Conservation (phyloP, 441 rosid genomes). For the Biscutella laevigata region DNA sequence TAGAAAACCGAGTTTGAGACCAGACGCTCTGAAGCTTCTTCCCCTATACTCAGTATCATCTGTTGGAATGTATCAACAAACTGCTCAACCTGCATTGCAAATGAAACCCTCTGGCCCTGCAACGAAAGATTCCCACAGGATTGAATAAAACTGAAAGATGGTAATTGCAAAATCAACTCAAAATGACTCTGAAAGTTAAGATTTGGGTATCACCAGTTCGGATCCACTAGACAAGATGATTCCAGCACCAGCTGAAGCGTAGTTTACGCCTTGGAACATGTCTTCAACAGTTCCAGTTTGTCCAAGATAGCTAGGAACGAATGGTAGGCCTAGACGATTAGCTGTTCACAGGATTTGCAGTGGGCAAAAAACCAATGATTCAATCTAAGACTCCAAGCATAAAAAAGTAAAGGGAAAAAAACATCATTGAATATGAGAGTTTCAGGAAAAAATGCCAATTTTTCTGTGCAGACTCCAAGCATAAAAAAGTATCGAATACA, state of each 20-base stretch:
- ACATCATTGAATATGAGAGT: not conserved
- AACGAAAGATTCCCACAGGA: not conserved
- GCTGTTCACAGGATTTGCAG: conserved; percentile 36
- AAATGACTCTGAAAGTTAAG: not conserved
- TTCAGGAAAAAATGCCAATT: not conserved
- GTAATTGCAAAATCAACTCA: not conserved
- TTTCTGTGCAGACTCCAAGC: not conserved
- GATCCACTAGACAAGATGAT: conserved; percentile 84
- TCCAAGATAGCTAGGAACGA: conserved; percentile 81
- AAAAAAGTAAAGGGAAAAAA: not conserved
- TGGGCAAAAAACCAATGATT: not conserved
- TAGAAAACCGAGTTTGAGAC: conserved; percentile 66
- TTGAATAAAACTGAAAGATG: not conserved
- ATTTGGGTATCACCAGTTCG: conserved; percentile 46
- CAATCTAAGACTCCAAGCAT: no score
- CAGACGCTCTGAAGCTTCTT: conserved; percentile 40
- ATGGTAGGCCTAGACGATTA: conserved; percentile 67
- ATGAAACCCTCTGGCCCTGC: conserved; percentile 81
- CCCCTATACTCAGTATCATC: conserved; percentile 66
- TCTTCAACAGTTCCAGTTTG: conserved; percentile 47
- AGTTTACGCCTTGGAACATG: conserved; percentile 80
- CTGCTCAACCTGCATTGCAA: conserved; percentile 82
- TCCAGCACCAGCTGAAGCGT: conserved; percentile 95
- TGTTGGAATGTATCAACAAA: conserved; percentile 71
- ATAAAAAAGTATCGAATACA: not conserved